Evolutionary conservation across 2,329 filamentous ascomycete species (phyloP), one percentile per base, ranked within the genome.

Genomic region (Fusarium abutilonis): DNA sequence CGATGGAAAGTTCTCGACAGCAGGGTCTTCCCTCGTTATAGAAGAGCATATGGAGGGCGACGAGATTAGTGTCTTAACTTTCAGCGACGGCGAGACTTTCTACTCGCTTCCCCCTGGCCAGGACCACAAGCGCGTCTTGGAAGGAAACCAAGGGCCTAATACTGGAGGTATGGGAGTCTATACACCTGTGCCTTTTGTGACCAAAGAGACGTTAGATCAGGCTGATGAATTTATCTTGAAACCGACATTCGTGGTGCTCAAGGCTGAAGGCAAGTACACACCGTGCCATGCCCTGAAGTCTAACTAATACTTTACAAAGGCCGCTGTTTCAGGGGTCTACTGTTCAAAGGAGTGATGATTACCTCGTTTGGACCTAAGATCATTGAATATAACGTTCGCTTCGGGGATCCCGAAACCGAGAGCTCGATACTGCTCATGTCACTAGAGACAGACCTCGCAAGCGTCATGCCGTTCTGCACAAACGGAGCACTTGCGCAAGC

Each of bases 351-450:
- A 7, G 77, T 96, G 29, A 96, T 96, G 91, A 88, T 96, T 77
- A 93, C 91, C 14, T 84, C 86, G 64, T 75, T 80, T 36, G 92
- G 92, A 1, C 87, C 91, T 9, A 91, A 90, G 74, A 87, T 91
- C 7, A 82, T 96, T 42, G 92, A 96, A 75, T 96, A 96, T 79
- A 96, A 96, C 69, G 92, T 94, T 32, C 86, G 92, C 48, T 95
- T 95, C 71, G 92, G 92, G 36, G 92, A 96, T 70, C 92, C 92
- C 1, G 92, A 96, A 76, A 93, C 91, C 0, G 92, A 96, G 76
- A 93, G 89, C 2, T 81, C 95, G 19, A 80, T 97, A 13, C 86
- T 90, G 3, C 80, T 97, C 15, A 82, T 97, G 69, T 88, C 83
- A 34, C 76, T 82, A 35, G 87, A 94, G 57, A 91, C 89, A 10